Evolutionary conservation across 352 stramenopile genomes (phyloP).

Genomic region (Phytophthora pinifolia): DNA sequence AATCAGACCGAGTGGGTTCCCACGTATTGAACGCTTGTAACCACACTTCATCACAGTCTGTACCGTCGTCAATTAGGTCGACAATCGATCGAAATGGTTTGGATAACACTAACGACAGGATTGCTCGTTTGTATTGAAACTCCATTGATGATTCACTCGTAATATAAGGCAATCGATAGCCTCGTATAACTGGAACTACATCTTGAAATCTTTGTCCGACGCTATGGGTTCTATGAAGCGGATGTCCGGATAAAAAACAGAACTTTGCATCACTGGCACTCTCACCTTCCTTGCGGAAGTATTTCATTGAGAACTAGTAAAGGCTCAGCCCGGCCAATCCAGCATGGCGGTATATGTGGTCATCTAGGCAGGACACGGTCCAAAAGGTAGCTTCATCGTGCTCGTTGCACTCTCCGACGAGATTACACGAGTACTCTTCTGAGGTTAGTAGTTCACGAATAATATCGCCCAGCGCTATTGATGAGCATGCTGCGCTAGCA

Average conservation of each 20-base stretch:
- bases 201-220: neutral
- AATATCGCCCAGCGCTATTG: constrained; percentile 3
- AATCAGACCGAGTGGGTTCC: neutral
- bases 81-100: neutral
- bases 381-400: too few relatives aligned
- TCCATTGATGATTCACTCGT: neutral
- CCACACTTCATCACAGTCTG: neutral
- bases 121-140: neutral
- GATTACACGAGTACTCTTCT: too few relatives aligned
- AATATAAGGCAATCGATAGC: neutral
- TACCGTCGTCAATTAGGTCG: neutral
- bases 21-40: neutral
- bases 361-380: too few relatives aligned
- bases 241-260: neutral
- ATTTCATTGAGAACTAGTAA: neutral
- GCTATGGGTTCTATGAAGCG: neutral
- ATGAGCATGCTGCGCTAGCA: neutral
- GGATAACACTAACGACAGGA: neutral
- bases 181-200: neutral
- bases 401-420: too few relatives aligned
- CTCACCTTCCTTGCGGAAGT: neutral
- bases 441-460: neutral
- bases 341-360: too few relatives aligned
- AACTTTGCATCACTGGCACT: neutral
- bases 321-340: too few relatives aligned